Evolutionary conservation across 768 basidiomycete species (phyloP).

Genomic region (Goffeauzyma gilvescens): DNA sequence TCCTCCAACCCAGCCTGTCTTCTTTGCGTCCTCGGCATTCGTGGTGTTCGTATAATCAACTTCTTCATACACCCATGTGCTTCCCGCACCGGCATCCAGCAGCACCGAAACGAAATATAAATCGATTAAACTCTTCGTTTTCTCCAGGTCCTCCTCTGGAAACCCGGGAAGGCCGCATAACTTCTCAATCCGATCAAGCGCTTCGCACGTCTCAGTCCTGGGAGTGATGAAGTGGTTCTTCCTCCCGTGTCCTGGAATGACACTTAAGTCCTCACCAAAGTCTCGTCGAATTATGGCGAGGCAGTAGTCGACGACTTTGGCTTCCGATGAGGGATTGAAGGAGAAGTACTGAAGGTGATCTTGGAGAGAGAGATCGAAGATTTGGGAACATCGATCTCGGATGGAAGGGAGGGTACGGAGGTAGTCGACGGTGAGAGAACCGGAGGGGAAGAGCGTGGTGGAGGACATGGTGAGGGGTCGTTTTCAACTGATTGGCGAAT

Average conservation of each 20-base stretch:
- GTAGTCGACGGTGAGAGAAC: slow-evolving; percentile 36
- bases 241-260: slow-evolving; percentile 14
- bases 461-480: neutral
- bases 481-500: too few relatives aligned
- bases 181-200: slow-evolving; percentile 41
- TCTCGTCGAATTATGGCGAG: slow-evolving; percentile 65
- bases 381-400: slow-evolving; percentile 59
- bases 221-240: slow-evolving; percentile 20
- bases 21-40: slow-evolving; percentile 10
- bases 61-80: slow-evolving; percentile 5
- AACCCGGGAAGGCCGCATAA: slow-evolving; percentile 27
- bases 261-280: slow-evolving; percentile 42
- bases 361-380: slow-evolving; percentile 55
- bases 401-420: slow-evolving; percentile 77
- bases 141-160: slow-evolving; percentile 33
- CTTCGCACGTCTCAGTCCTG: too few relatives aligned
- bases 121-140: slow-evolving; percentile 60
- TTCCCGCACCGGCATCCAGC: slow-evolving; percentile 44
- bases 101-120: slow-evolving; percentile 73
- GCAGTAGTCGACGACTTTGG: slow-evolving; percentile 53
- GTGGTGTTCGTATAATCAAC: too few relatives aligned
- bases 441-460: too few relatives aligned
- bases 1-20: slow-evolving; percentile 41
- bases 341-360: slow-evolving; percentile 69
- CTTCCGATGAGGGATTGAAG: slow-evolving; percentile 60